A percentile compares a stretch with the other conserved stretches of the same genome.
These are phyloP conservation scores for Boletus sp. DNA, from an alignment of 1,284 basidiomycete genomes.

Conservation along the genomic window DNA sequence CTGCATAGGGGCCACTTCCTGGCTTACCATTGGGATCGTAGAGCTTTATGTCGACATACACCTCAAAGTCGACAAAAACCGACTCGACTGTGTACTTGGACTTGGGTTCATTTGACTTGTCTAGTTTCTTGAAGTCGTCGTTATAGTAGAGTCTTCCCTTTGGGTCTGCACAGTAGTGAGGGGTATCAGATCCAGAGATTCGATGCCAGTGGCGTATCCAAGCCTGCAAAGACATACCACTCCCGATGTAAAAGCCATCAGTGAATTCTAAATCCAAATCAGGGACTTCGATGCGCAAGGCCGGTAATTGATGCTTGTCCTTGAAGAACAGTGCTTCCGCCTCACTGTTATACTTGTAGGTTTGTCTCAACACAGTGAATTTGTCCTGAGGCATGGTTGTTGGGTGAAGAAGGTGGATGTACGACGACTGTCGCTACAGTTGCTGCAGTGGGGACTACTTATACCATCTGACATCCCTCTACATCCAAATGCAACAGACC, in stretches of 20 bases:
- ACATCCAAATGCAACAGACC: no score
- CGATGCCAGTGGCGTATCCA: background rate
- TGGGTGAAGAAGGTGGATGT: no score
- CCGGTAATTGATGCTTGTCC: background rate
- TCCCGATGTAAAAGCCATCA: background rate
- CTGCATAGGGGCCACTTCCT: background rate
- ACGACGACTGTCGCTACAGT: no score
- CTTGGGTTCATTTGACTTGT: background rate
- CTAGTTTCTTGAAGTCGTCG: background rate
- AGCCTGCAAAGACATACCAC: background rate
- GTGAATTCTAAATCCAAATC: background rate
- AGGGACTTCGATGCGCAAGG: background rate
- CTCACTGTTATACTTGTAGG: background rate
- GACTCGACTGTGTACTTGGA: background rate
- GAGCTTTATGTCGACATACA: background rate
- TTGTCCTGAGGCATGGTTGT: no score
- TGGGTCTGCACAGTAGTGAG: background rate
- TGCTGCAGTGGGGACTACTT: no score
- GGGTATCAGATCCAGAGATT: background rate
- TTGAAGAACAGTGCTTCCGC: background rate
- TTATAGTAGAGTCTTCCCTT: background rate
- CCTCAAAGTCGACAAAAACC: background rate
- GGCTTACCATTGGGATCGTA: background rate
- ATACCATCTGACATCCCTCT: no score
- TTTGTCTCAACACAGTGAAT: no score